Conservation (phyloP, 495 filamentous ascomycete genomes). For the Xylaria sp. region DNA sequence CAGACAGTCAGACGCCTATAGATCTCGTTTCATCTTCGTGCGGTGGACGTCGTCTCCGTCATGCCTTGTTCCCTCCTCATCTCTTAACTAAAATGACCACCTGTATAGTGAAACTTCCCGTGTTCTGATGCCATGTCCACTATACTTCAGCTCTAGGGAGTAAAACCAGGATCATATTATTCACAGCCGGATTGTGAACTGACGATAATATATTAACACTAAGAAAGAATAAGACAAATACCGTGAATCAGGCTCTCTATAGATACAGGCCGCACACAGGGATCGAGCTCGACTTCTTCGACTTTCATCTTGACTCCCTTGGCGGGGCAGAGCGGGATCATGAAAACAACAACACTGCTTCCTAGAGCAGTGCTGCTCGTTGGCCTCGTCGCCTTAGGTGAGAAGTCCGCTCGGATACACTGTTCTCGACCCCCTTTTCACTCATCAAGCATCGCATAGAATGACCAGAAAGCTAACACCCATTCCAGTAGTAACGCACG, state of each 20-base stretch:
- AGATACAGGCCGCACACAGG: background rate
- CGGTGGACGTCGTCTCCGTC: background rate
- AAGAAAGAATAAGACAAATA: background rate
- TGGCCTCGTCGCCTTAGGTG: slow-evolving; percentile 14
- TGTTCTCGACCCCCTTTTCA: background rate
- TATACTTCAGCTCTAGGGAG: background rate
- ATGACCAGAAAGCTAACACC: background rate
- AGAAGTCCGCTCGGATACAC: background rate
- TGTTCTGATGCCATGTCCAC: background rate
- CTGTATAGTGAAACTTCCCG: background rate
- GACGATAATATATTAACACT: background rate
- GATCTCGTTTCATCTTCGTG: background rate
- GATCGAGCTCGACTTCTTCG: background rate
- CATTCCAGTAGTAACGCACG: background rate
- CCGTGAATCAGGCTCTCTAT: background rate
- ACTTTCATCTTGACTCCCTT: background rate
- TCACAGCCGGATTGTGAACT: background rate
- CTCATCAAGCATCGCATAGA: background rate
- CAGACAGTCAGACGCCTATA: background rate
- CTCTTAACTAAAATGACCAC: background rate
- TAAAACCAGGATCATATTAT: slow-evolving; percentile 4
- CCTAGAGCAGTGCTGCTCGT: slow-evolving; percentile 10
- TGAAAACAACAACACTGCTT: background rate
- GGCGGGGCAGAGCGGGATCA: background rate
- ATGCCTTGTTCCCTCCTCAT: background rate